Evolutionary conservation across 768 basidiomycete species (phyloP), one percentile per base, ranked within the genome.

Genomic region (Leccinum barrowsii): DNA sequence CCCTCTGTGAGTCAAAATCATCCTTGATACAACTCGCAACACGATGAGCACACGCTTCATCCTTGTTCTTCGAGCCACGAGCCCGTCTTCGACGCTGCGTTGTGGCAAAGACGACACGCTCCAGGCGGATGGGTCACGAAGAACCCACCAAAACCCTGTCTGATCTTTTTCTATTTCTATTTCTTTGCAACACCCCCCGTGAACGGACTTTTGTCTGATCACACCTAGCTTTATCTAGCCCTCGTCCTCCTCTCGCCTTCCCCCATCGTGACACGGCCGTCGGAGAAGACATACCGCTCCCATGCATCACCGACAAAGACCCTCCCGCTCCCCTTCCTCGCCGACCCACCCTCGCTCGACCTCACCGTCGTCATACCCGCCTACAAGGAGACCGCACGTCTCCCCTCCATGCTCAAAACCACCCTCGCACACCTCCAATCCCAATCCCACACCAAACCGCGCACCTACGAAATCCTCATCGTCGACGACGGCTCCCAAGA

Each of bases 61-160:
- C 90, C 90, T 92, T 92, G 90, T 92, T 92, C 90, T 92, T 88
- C 78, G 90, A 92, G 86, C 78, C 69, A 66, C 74, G 85, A 85
- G 90, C 79, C 79, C 74, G 62, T 75, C 67, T 65, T 6, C 59
- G 52, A 66, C 72, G 70, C 70, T 69, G 80, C 88, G 89, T 82
- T 78, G 76, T 69, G 76, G 76, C 80, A 73, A 81, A 64, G 90
- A 88, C 85, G 90, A 89, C 67, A 78, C 26, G 85, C 65, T 59
- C 58, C 67, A 77, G 37, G 37, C 37, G 3, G 7, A 13, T 35
- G 34, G 86, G 82, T 81, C 77, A 73, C 78, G 80, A 75, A 75
- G 68, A 8, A 24, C 30, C 24, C 22, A 62, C 58, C 60, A 52
- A 24, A 63, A 73, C 75, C 75, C 72, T 26, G 76, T 77, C 82